Conservation (phyloP, 1,284 basidiomycete species). For the Puccinia hordei region DNA sequence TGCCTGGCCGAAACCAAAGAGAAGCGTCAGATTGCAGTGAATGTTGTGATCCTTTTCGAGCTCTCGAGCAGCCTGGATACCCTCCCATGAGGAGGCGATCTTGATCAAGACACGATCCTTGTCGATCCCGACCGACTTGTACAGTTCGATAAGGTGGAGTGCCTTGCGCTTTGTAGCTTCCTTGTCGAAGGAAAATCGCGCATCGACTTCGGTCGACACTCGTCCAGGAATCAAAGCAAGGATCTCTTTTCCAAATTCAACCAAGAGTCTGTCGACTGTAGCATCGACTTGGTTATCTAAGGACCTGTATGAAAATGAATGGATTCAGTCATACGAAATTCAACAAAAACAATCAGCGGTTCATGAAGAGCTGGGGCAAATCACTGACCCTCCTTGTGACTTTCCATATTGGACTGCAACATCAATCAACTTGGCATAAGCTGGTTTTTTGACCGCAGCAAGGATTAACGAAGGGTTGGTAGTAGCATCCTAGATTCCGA, state of each 20-base stretch:
- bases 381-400: constrained; percentile 65
- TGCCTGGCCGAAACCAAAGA: constrained; percentile 97
- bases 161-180: constrained; percentile 82
- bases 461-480: constrained; percentile 88
- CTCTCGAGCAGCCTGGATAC: constrained; percentile 96
- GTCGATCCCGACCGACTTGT: constrained; percentile 83
- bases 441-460: constrained; percentile 86
- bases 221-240: constrained; percentile 93
- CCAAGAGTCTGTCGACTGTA: constrained; percentile 58
- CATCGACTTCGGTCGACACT: constrained; percentile 98
- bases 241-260: constrained; percentile 96
- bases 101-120: constrained; percentile 73
- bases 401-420: constrained; percentile 80
- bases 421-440: constrained; percentile 82
- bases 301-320: constrained; percentile 23
- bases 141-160: constrained; percentile 71
- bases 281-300: constrained; percentile 57
- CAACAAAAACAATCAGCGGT: too few species aligned
- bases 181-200: constrained; percentile 93
- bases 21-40: constrained; percentile 97
- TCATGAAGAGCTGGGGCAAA: not conserved
- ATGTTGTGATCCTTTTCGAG: constrained; percentile 89
- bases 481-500: constrained; percentile 66
- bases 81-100: constrained; percentile 98
- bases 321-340: not conserved